Conservation (phyloP, 305 asterid species). For the Fraxinus dipetala region DNA sequence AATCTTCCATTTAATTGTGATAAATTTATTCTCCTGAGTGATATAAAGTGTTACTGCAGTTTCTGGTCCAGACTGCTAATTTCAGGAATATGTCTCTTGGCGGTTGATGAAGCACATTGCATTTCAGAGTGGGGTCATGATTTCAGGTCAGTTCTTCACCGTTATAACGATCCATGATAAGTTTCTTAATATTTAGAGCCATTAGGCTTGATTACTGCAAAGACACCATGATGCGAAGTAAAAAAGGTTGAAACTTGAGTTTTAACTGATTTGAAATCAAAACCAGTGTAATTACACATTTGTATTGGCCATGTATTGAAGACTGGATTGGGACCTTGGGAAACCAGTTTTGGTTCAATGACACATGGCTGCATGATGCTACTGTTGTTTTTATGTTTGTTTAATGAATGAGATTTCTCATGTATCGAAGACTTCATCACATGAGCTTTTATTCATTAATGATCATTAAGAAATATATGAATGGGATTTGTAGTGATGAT, state of each 20-base stretch:
- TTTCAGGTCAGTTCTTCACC: constrained; percentile 55
- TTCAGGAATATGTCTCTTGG: constrained; percentile 78
- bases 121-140: constrained; percentile 97
- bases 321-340: not conserved
- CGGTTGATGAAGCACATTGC: constrained; percentile 98
- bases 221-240: not conserved
- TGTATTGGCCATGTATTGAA: not conserved
- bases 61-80: constrained; percentile 77
- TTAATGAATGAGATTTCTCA: not conserved
- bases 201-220: not conserved
- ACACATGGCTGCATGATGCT: not conserved
- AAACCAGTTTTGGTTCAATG: not conserved
- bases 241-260: constrained; percentile 1
- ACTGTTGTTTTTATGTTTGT: not conserved
- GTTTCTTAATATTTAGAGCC: constrained; percentile 10
- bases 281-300: not conserved
- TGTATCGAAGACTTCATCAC: not conserved
- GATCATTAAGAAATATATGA: not conserved
- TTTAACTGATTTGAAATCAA: not conserved
- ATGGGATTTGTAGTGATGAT: not conserved
- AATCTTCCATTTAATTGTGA: not conserved
- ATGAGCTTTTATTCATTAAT: not conserved
- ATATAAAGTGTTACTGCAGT: constrained; percentile 43
- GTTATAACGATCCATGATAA: not conserved
- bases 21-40: constrained; percentile 7